Percentiles rank a stretch among this genome's conserved stretches.
phyloP scores from a whole-genome alignment of 805 yeast species.

The Saturnispora besseyi region DNA sequence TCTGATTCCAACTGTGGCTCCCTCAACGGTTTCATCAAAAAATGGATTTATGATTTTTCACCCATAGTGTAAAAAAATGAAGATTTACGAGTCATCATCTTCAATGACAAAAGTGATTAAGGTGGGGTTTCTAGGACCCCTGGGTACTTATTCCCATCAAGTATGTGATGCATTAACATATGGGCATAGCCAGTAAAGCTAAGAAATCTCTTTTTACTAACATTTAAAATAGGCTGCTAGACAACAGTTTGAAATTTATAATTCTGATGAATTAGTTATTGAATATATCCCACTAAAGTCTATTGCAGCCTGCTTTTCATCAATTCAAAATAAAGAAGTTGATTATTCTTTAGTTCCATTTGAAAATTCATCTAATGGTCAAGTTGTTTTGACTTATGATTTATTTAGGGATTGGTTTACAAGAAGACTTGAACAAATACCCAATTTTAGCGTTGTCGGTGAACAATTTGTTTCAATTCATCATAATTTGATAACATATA shows the following conservation, averaged over 20 bases:
- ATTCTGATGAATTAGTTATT: conserved; percentile 14
- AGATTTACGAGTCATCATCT: background rate
- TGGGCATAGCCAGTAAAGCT: background rate
- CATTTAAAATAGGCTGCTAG: conserved; percentile 36
- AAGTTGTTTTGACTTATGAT: conserved; percentile 80
- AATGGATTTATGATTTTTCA: background rate
- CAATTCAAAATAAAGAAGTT: conserved; percentile 36
- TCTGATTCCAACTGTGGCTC: background rate
- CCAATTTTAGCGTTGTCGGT: conserved; percentile 48
- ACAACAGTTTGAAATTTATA: conserved; percentile 28
- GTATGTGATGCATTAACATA: conserved; percentile 26
- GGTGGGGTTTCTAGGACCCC: conserved; percentile 80
- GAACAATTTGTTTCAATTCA: conserved; percentile 79
- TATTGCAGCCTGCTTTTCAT: conserved; percentile 55
- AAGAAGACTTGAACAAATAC: conserved; percentile 16
- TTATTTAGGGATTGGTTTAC: conserved; percentile 59
- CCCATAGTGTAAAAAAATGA: background rate
- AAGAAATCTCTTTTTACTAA: background rate
- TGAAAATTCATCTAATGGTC: conserved; percentile 93
- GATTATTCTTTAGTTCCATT: conserved; percentile 77
- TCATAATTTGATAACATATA: conserved; percentile 58
- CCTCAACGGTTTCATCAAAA: background rate
- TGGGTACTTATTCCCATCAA: conserved; percentile 90
- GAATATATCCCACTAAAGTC: conserved; percentile 31
- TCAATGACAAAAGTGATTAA: conserved; percentile 21